Conservation (phyloP, 345 rosid genomes). For the Murraya koenigii region DNA sequence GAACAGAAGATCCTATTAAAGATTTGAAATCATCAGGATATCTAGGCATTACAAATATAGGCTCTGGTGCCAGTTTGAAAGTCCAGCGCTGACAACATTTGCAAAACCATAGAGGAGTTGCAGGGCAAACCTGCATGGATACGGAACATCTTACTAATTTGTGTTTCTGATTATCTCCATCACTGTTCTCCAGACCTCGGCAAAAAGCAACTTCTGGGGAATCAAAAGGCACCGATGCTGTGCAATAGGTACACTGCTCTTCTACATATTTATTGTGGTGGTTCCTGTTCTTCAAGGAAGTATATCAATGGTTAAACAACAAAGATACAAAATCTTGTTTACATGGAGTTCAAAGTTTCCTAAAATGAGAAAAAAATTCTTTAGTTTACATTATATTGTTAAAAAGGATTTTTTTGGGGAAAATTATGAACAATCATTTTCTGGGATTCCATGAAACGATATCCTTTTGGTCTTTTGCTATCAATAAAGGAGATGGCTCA, state of each 20-base stretch:
- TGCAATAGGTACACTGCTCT: conserved; percentile 76
- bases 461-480: neutral
- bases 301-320: neutral
- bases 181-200: conserved; percentile 24
- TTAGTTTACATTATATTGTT: neutral
- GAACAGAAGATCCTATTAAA: conserved; percentile 16
- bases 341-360: neutral
- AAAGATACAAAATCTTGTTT: neutral
- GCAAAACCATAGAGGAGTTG: conserved; percentile 75
- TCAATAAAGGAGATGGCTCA: neutral
- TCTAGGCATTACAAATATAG: conserved; percentile 45
- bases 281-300: conserved; percentile 28
- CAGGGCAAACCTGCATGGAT: conserved; percentile 79
- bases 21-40: conserved; percentile 43
- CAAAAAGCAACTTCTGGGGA: conserved; percentile 71
- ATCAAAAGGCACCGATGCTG: conserved; percentile 54
- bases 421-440: neutral
- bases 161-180: conserved; percentile 40
- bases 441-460: neutral
- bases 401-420: neutral
- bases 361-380: neutral
- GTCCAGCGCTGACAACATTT: conserved; percentile 69
- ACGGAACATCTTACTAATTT: conserved; percentile 66
- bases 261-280: conserved; percentile 15
- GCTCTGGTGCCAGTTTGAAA: conserved; percentile 51